Percentiles rank a stretch among this genome's conserved stretches.
These are phyloP conservation scores for Entophlyctis luteolus DNA, from an alignment of 192 early-diverging fungal genomes.

Conservation along the genomic window DNA sequence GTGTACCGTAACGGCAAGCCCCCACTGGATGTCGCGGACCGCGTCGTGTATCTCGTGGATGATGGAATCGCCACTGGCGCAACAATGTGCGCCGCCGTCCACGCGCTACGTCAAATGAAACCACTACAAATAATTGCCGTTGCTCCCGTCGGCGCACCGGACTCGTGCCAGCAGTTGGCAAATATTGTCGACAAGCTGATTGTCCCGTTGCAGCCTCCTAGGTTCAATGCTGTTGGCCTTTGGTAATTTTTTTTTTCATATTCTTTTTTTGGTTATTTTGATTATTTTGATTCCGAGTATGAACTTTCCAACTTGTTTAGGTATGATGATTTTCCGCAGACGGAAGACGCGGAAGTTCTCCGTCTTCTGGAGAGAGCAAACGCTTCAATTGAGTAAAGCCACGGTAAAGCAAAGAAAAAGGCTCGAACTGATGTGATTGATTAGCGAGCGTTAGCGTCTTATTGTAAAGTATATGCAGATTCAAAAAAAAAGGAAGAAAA, in stretches of 20 bases:
- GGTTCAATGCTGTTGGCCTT: conserved; percentile 29
- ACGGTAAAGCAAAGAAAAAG: no score
- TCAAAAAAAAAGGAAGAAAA: no score
- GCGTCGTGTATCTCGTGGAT: conserved; percentile 36
- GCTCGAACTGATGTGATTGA: no score
- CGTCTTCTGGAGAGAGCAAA: conserved; percentile 17
- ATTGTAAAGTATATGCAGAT: no score
- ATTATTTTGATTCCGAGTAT: no score
- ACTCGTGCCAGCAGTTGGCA: background rate
- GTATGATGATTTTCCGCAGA: conserved; percentile 34
- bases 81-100: conserved; percentile 30
- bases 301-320: conserved; percentile 2
- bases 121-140: conserved; percentile 26
- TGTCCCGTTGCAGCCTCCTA: conserved; percentile 20
- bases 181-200: conserved; percentile 31
- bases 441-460: no score
- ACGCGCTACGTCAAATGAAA: conserved; percentile 20
- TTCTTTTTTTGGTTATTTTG: background rate
- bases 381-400: no score
- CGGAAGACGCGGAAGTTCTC: conserved; percentile 41
- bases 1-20: conserved; percentile 25
- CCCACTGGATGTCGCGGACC: conserved; percentile 19
- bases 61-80: conserved; percentile 45
- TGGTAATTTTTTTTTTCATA: conserved; percentile 14
- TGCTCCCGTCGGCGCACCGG: conserved; percentile 29